Evolutionary conservation across 495 filamentous ascomycete genomes (phyloP), one percentile per base, ranked within the genome.

Genomic region (Pseudoneurospora amorphoporcata): DNA sequence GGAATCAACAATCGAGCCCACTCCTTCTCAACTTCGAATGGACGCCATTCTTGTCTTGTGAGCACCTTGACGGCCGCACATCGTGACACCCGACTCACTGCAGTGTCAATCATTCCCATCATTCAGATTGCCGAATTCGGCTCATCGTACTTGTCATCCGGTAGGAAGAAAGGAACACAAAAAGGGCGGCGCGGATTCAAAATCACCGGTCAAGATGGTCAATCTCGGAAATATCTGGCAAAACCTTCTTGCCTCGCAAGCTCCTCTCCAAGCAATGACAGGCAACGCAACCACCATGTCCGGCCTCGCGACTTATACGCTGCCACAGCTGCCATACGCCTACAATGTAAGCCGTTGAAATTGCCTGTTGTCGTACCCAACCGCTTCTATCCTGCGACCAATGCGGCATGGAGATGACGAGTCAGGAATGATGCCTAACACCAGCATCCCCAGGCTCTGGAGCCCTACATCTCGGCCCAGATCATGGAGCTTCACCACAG

Each of bases 401-500:
- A 58, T 14, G 4, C 19, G 12, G 19, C 47, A 58, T 68, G 23
- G 29, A 23, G 45, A 29, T 12, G 19, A 10, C 45, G 45, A 23
- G 45, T 12, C n/a, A 23, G 10, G 4, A 23, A 47, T 1, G 3
- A 47, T 45, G 17, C 43, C 47, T 75, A 38, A 69, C 61, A 23
- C 8, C 38, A 68, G 47, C 2, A 65, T 12, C 1, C n/a, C 5
- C 32, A 84, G 74, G 95, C 94, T 35, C 90, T 98, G 76, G 95
- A 98, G 84, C 95, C 95, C 72, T 83, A 88, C 82, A 94, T 98
- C 84, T 93, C 90, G 70, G 92, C 91, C 79, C 89, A 95, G 84
- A 98, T 98, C 84, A 98, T 98, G 95, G 92, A 97, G 85, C 84
- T 93, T 47, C 91, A 93, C 80, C 88, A 93, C 83, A 82, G 76